A percentile compares a stretch with the other conserved stretches of the same genome.
These are phyloP conservation scores for Corylus avellana DNA, from an alignment of 306 rosid genomes.

Conservation along the genomic window DNA sequence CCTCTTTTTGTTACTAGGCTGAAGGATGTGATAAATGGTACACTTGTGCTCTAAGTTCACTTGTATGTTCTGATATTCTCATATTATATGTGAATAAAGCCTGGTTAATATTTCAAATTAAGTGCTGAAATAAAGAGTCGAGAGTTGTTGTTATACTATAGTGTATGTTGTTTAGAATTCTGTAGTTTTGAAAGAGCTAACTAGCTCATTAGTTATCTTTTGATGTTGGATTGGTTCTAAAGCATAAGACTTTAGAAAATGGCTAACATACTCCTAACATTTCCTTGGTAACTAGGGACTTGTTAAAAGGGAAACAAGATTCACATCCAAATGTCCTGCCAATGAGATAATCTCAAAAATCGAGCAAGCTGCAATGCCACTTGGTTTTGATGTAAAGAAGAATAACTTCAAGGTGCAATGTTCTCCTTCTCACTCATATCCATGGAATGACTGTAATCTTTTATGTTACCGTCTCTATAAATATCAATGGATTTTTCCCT, in stretches of 20 bases:
- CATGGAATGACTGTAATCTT: not conserved
- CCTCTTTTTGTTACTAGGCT: not conserved
- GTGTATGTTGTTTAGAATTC: constrained; percentile 18
- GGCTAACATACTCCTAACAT: constrained; percentile 16
- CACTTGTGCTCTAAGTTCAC: not conserved
- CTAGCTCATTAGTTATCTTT: not conserved
- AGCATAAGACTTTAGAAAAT: not conserved
- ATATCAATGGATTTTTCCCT: not conserved
- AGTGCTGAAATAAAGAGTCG: not conserved
- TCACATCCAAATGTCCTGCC: constrained; percentile 85
- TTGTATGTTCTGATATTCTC: not conserved
- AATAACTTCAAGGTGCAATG: constrained; percentile 73
- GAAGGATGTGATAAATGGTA: not conserved
- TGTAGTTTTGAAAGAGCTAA: not conserved
- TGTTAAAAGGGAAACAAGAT: constrained; percentile 81
- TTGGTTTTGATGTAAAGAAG: constrained; percentile 92
- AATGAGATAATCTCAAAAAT: constrained; percentile 85
- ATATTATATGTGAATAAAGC: not conserved
- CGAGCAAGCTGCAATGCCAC: constrained; percentile 72
- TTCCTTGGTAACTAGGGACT: constrained; percentile 59
- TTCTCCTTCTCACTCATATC: constrained; percentile 9
- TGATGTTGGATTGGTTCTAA: not conserved
- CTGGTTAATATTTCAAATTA: not conserved
- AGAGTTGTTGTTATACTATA: not conserved
- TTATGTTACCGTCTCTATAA: not conserved